Evolutionary conservation across 2,329 filamentous ascomycete species (phyloP), one percentile per base, ranked within the genome.

Genomic region (Fusarium sp.): DNA sequence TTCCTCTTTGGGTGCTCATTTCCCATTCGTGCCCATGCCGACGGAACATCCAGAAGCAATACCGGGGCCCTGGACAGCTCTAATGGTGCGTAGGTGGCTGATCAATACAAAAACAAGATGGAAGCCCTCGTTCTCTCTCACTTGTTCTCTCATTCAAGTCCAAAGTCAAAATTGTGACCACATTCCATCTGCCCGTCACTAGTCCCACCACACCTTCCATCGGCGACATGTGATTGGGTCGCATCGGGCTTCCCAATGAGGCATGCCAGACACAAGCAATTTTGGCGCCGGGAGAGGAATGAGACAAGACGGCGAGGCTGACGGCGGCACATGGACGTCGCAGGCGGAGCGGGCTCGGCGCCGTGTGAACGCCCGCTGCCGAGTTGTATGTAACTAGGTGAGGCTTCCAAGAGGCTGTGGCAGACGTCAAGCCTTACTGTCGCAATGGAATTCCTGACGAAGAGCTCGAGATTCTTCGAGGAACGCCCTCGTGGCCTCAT

Each of bases 31-130:
- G 53, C 52, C 44, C 51, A 48, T 53, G 52, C 55, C 63, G 55
- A 67, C 40, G 46, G 56, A 54, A 62, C 47, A 39, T 68, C 59
- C 39, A 71, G 62, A 70, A 67, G 50, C 30, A 50, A 59, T 44
- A 23, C 41, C 58, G 18, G 52, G 37, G 30, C n/a, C 7, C 48
- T 12, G 15, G 16, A 23, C 60, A n/a, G 28, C 7, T 47, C 11
- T 37, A 50, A 39, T 50, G 23, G 23, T 59, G 43, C 51, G 57
- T 56, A 36, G 37, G 46, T 61, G 28, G 64, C 55, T 54, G 48
- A 28, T 60, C 40, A 39, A 18, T 44, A 58, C 37, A 59, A 52
- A 52, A 30, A 36, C 47, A 31, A 31, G n/a, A 27, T 18, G 23
- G 23, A 23, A 23, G 23, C 23, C 23, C 43, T 34, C 30, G 34